Evolutionary conservation across 495 filamentous ascomycete genomes (phyloP), one percentile per base, ranked within the genome.

Genomic region (Penicillium psychrofluorescens): DNA sequence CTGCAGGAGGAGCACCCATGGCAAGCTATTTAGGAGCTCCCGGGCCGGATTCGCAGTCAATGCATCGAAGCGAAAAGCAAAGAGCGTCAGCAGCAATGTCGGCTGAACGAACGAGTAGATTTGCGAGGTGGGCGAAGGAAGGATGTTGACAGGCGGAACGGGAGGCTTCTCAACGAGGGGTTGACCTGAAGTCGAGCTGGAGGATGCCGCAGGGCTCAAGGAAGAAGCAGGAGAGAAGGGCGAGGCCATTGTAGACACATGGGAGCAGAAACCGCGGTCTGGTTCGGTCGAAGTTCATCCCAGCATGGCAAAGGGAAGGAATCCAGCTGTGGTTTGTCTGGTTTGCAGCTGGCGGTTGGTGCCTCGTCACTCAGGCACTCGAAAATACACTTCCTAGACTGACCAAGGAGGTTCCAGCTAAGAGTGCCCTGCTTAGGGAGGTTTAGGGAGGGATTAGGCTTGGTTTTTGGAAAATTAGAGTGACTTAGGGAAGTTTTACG

Each of bases 1-100:
- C 59, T 97, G 91, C 2, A 89, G 53, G 2, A 73, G 58, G 2
- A 76, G 67, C 11, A 92, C 67, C 38, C 78, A 64, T 2, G 83
- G 75, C n/a, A 92, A 59, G 27, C 77, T 65, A 29, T 51, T 71
- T 1, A 74, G 49, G 42, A 98, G 77, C 11, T 81, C 74, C 11
- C 74, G 57, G 7, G 85, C 77, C 7, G 92, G 90, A 54, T 90
- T 72, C 29, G 71, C 65, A 10, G 95, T 84, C 13, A 95, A 71
- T 15, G 68, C 54, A 28, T 61, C 56, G 68, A 96, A 95, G 30
- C 71, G 76, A 29, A 76, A 33, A 43, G 73, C 63, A 56, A 78
- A 81, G 29, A 83, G 53, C 32, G 66, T 67, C 12, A 88, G 71
- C 16, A 95, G 68, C 11, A 89, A 56, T 28, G 67, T 66, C 6